Evolutionary conservation across 129 eudicot species (phyloP), one percentile per base, ranked within the genome.

Genomic region (Cynara cardunculus): DNA sequence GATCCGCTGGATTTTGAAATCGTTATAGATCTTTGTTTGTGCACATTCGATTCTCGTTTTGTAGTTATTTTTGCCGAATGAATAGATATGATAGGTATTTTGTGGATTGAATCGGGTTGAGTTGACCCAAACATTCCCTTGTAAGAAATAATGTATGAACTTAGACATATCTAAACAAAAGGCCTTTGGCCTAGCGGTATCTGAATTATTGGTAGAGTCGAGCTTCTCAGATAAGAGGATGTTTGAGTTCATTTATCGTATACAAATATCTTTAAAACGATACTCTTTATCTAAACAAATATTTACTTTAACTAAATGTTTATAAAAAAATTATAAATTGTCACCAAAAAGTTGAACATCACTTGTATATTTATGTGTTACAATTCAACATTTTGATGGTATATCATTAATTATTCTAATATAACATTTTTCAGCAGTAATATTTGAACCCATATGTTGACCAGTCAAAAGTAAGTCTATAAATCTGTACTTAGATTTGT

Each of bases 1-100:
- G 87, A 69, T 93, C 97, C 28, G 89, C 96, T 68, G 97, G 96
- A 31, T 90, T 88, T 80, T 93, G 79, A 85, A 69, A 59, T 12
- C n/a, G 41, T 18, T 62, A 22, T 61, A 25, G 13, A 49, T 70
- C 76, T 69, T 56, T 28, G n/a, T 39, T 65, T 80, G 4, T 64
- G 84, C 69, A 39, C 68, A 6, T 74, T 37, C 26, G 66, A 73
- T 35, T 80, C 73, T 34, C 66, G 74, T 68, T 64, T 27, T 39
- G 10, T 25, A 21, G 61, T 32, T 19, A 56, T 18, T 56, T 49
- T 56, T 56, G 65, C 22, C 2, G 24, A n/a, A 56, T 56, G 65
- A 56, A 56, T 56, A 56, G 24, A 56, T 19, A 2, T 7, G 24
- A n/a, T n/a, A 56, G 10, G 65, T n/a, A n/a, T 18, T 53, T 56